Percentiles rank a stretch among this genome's conserved stretches.
Evolutionary conservation across 2,329 filamentous ascomycete genomes (phyloP).

Genomic region (Stromatinia cepivora): DNA sequence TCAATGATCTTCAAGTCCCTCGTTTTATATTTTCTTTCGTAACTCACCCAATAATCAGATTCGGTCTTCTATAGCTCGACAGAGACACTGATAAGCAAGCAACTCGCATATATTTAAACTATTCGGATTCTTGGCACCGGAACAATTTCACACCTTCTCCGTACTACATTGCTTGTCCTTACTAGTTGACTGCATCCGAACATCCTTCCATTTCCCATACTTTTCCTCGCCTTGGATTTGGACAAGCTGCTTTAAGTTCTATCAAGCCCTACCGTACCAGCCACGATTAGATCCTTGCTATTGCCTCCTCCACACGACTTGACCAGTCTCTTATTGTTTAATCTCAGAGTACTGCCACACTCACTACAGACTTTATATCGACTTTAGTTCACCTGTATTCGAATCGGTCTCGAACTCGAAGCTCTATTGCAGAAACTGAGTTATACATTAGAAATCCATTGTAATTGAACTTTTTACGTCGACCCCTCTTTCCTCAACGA

Average conservation of each 20-base stretch:
- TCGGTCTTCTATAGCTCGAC: background rate
- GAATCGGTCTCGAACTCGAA: background rate
- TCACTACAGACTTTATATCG: constrained; percentile 14
- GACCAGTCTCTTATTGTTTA: constrained; percentile 3
- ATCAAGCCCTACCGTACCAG: constrained; percentile 15
- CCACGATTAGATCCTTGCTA: constrained; percentile 21
- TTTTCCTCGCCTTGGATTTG: background rate
- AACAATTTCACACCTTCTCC: constrained; percentile 2
- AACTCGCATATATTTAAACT: background rate
- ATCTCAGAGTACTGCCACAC: constrained; percentile 1
- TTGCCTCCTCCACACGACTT: constrained; percentile 21
- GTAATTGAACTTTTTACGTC: background rate
- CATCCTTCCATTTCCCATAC: background rate
- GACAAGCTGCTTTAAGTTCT: constrained; percentile 10
- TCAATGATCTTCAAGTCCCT: constrained; percentile 4
- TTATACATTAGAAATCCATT: background rate
- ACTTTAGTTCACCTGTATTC: background rate
- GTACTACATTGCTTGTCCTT: constrained; percentile 4
- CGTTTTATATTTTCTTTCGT: constrained; percentile 3
- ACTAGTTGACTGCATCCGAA: background rate
- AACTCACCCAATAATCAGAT: background rate
- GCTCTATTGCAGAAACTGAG: background rate
- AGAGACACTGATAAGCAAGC: background rate
- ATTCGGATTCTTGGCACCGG: background rate
- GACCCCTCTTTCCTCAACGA: background rate